Base-by-base conservation (phyloP, 768 basidiomycete genomes). In the Auriscalpium orientale region DNA sequence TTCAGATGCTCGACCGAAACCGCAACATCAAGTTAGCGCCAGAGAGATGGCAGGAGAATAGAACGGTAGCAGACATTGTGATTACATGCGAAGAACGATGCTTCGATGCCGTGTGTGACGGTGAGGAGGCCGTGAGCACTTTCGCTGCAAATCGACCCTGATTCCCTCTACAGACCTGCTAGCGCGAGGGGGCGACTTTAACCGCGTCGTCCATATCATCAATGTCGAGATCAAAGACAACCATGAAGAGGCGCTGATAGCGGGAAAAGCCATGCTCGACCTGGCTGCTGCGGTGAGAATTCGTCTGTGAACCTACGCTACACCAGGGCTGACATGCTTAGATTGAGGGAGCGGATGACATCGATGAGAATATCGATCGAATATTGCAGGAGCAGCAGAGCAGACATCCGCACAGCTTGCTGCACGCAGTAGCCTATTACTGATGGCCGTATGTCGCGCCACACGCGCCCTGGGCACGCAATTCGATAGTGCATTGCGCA, bases 161-260 rank as follows among this genome's bases (percentile, higher is more conserved):
- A 28, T 7, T 7, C 7, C 28, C 28, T 28, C 37, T 49, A 3
- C 58, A 93, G 97, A 99, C 72, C 74, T 99, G 13, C 75, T 98
- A 56, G 72, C 78, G 35, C 81, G 91, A 62, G 94, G 93, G 33
- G 91, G 97, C 4, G 95, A 98, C 56, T 86, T 84, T 66, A 98
- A 93, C 73, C 86, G 86, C 58, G 89, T 95, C 2, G 93, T 98
- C 16, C 97, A 99, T 70, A 70, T 99, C 45, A 91, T 99, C 66
- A 99, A 99, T 71, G 82, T 98, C 58, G 97, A 99, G 67, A 98
- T 98, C 72, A 97, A 91, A 74, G 97, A 99, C 72, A 98, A 97
- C 66, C 95, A 98, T 64, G 97, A 98, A 77, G 97, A 99, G 71
- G 97, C 97, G 0, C 76, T 89, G 48, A 92, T 98, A 61, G 97